Base-by-base conservation (phyloP, 441 rosid species). In the Gossypium davidsonii region DNA sequence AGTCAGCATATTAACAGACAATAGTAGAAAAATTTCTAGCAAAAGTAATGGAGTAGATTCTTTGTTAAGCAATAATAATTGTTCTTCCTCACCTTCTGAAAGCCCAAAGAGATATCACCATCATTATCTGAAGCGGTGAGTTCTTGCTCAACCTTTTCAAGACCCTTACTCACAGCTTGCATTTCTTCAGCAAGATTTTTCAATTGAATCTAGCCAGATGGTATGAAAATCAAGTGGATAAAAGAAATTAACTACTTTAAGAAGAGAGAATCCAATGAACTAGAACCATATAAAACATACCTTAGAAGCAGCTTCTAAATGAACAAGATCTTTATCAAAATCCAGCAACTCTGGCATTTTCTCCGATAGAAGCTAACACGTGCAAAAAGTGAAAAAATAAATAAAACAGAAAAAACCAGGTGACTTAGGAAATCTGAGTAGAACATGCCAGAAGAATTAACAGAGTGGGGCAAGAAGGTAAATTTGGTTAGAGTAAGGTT, bases 121-220 rank as follows among this genome's bases (percentile, higher is more conserved):
- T 94, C 98, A 74, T 81, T 86, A 76, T 84, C 89, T 63, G 98
- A 94, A 82, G 91, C 89, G 23, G 82, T 49, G 55, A 94, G 97
- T 76, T 94, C 98, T 85, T 89, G 91, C 78, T 82, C 92, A 31
- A 94, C 93, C 84, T 94, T 94, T 77, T 94, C 96, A 79, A 94
- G 93, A 79, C 98, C 99, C 87, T 85, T 95, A 82, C 86, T 88
- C 66, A 90, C 94, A 67, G 99, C 99, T 86, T 94, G 99, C 98
- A 94, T 92, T 85, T 94, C 98, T 85, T 94, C 99, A 77, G 99
- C 98, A 86, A 95, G 81, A 56, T 82, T 81, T 88, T 95, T 95
- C 83, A 93, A 80, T 87, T 95, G 98, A 83, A 95, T 93, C 99
- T 95, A 81, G 67, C 66, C 17, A 78, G 72, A 73, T 58, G 1